Conservation (phyloP, 805 yeast species). For the Cyberlindnera saturnus region DNA sequence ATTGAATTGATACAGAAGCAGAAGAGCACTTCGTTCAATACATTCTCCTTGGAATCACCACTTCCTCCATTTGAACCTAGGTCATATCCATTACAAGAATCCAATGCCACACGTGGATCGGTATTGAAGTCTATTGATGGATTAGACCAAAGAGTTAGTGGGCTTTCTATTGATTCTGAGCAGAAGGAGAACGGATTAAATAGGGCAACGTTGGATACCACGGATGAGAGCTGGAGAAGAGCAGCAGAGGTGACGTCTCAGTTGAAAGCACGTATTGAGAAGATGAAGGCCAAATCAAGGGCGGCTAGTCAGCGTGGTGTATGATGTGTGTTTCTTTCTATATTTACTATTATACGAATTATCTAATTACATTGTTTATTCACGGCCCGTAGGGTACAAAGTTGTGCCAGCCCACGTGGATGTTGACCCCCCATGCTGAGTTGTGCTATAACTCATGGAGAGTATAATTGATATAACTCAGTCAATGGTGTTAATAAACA, state of each 20-base stretch:
- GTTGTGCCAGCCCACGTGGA: no score
- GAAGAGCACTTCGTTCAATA: constrained; percentile 10
- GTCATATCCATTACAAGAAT: constrained; percentile 14
- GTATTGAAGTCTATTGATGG: constrained; percentile 12
- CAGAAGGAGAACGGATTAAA: constrained; percentile 21
- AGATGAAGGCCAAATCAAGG: constrained; percentile 66
- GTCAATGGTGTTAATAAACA: no score
- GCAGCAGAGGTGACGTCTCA: constrained; percentile 88
- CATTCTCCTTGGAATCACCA: constrained; percentile 2
- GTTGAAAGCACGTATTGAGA: constrained; percentile 79
- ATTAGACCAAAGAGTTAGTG: constrained; percentile 22
- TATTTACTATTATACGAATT: no score
- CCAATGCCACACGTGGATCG: constrained; percentile 4
- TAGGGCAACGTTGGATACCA: constrained; percentile 27
- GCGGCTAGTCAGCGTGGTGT: constrained; percentile 10
- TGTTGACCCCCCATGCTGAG: no score
- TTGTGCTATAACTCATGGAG: no score
- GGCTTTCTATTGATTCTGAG: constrained; percentile 23
- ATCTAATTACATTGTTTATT: no score
- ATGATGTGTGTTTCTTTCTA: neutral
- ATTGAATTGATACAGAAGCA: constrained; percentile 31
- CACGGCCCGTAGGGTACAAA: no score
- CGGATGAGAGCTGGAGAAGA: constrained; percentile 74
- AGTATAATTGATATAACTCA: no score
- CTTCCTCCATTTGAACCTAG: neutral